Conservation (phyloP, 1,284 basidiomycete species). For the Naganishia sp. region DNA sequence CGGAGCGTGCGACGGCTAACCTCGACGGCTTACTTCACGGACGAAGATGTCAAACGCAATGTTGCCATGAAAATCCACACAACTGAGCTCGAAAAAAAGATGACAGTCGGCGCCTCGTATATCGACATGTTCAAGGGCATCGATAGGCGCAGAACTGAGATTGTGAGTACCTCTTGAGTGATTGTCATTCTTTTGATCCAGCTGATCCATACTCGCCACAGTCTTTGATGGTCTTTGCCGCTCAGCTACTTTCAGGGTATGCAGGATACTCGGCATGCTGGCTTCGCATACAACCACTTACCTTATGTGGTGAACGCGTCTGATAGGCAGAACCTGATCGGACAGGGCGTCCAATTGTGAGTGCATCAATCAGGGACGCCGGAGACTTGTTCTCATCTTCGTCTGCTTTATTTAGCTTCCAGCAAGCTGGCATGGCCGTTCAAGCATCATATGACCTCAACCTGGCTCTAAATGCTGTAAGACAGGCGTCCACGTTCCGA, state of each 20-base stretch:
- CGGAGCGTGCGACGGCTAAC: slow-evolving; percentile 37
- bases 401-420: slow-evolving; percentile 34
- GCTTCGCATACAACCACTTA: no score
- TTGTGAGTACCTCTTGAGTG: slow-evolving; percentile 20
- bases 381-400: not conserved
- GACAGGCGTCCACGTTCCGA: not conserved
- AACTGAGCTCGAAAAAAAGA: slow-evolving; percentile 41
- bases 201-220: not conserved
- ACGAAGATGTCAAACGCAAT: slow-evolving; percentile 36
- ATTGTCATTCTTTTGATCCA: not conserved
- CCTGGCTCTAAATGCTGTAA: slow-evolving; percentile 45
- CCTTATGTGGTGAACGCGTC: no score
- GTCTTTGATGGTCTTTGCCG: slow-evolving; percentile 31
- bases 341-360: slow-evolving; percentile 28
- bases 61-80: slow-evolving; percentile 46
- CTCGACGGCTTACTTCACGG: slow-evolving; percentile 34
- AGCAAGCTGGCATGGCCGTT: slow-evolving; percentile 47
- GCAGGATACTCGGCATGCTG: not conserved
- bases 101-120: slow-evolving; percentile 37
- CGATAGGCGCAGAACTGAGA: slow-evolving; percentile 35
- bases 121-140: slow-evolving; percentile 42
- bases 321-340: slow-evolving; percentile 26
- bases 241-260: slow-evolving; percentile 28
- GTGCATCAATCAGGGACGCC: not conserved
- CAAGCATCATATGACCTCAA: slow-evolving; percentile 45